Base-by-base conservation (phyloP, 2,329 filamentous ascomycete species). In the Acrocalymma vagum region DNA sequence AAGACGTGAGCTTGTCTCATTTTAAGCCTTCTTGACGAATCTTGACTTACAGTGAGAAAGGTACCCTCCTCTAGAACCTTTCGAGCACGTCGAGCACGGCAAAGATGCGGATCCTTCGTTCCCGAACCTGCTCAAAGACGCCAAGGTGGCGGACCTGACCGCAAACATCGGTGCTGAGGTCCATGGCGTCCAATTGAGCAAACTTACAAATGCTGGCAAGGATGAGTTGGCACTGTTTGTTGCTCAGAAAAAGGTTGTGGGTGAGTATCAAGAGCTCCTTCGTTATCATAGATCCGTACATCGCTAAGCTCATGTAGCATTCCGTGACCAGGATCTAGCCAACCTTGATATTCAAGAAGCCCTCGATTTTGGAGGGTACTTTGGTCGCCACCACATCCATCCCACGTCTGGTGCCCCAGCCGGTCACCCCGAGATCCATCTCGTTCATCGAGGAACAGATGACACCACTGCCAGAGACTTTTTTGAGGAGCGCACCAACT, bases 311-410 rank as follows among this genome's bases (percentile, higher is more conserved):
- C 8, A 9, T 17, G 3, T 51, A 75, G 81, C 85, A 21, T 92
- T 93, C 78, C 83, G 87, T 16, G 78, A 84, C 59, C 88, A 92
- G 62, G 86, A 92, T 52, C 72, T 79, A 28, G 76, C 76, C 27
- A 69, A 87, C 51, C 76, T 90, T 9, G 80, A 86, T 6, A 90
- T 92, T 58, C 67, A 81, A 18, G 78, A 88, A 7, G 88, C 86
- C 2, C 75, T 90, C 24, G 78, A 86, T 14, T 85, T 84, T 51
- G 88, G 84, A 33, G 78, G 81, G 36, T 91, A 92, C 72, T 94
- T 91, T 60, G 89, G 89, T 30, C 83, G 87, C 7, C 86, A 88
- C 55, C 89, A 94, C 72, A 88, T 93, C 42, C 89, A 93, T 57
- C 88, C 88, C 4, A 88, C 87, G 0, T 88, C 84, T 1, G 88